A percentile compares a stretch with the other conserved stretches of the same genome.
Conservation (phyloP, 345 rosid species). For the Citrus reticulata region DNA sequence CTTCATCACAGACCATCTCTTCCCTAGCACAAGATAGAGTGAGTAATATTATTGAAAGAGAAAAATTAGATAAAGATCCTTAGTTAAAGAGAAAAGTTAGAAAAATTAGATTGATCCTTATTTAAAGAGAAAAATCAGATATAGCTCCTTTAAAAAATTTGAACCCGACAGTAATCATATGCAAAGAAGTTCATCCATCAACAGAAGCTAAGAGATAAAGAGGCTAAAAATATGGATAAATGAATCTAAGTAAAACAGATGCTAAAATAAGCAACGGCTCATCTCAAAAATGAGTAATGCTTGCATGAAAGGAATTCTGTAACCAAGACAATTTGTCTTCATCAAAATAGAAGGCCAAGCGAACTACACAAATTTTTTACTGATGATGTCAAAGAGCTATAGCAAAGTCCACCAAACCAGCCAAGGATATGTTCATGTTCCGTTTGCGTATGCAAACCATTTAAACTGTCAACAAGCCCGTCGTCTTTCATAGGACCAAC, state of each 20-base stretch:
- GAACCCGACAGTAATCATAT: neutral
- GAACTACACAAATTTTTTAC: neutral
- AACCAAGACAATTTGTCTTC: neutral
- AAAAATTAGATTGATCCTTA: neutral
- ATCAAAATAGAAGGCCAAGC: neutral
- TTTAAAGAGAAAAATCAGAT: neutral
- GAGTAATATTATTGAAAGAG: neutral
- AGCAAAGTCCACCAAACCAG: neutral
- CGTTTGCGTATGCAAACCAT: neutral
- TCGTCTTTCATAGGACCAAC: neutral
- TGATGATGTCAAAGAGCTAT: neutral
- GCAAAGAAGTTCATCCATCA: neutral
- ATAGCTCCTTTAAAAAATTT: neutral
- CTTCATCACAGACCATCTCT: conserved; percentile 79
- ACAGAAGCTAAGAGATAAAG: neutral
- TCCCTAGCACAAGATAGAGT: conserved; percentile 39
- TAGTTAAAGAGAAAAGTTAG: neutral
- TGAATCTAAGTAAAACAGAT: neutral
- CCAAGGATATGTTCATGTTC: neutral
- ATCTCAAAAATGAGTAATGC: neutral
- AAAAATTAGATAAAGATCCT: neutral
- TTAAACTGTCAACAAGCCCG: neutral
- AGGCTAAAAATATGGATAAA: neutral
- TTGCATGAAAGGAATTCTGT: neutral
- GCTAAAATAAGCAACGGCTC: neutral